A percentile compares a stretch with the other conserved stretches of the same genome.
phyloP scores from a whole-genome alignment of 352 stramenopile species.

The Lagenidium giganteum region DNA sequence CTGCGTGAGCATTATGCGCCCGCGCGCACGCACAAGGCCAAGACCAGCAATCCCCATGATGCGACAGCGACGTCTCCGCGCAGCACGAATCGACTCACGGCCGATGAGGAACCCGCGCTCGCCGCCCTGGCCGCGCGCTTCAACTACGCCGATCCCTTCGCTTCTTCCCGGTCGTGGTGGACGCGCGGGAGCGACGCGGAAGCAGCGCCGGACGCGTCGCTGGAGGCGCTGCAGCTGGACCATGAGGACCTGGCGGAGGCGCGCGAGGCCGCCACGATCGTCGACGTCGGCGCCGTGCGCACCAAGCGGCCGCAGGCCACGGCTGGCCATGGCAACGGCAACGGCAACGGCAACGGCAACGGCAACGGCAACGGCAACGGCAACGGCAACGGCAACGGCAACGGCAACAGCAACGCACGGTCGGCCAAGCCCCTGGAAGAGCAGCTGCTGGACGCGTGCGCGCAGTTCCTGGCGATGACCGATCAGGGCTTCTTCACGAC shows the following conservation, averaged over 20 bases:
- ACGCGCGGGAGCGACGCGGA: too few relatives aligned
- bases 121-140: too few relatives aligned
- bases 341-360: slow-evolving; percentile 7
- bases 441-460: slow-evolving; percentile 39
- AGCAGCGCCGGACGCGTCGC: slow-evolving; percentile 25
- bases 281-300: slow-evolving; percentile 41
- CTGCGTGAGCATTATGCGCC: too few relatives aligned
- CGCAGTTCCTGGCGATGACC: slow-evolving; percentile 24
- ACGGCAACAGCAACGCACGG: slow-evolving; percentile 5
- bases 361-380: slow-evolving; percentile 4
- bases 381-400: slow-evolving; percentile 6
- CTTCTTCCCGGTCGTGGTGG: too few relatives aligned
- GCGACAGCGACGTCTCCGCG: too few relatives aligned
- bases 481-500: slow-evolving; percentile 51
- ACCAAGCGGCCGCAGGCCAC: slow-evolving; percentile 6
- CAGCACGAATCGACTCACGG: too few relatives aligned
- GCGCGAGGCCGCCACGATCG: slow-evolving; percentile 39
- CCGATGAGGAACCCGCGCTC: too few relatives aligned
- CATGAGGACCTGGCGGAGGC: slow-evolving; percentile 41
- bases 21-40: too few relatives aligned
- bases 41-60: too few relatives aligned
- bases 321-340: slow-evolving; percentile 2
- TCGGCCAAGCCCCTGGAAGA: too few relatives aligned
- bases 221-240: slow-evolving; percentile 54
- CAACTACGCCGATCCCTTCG: too few relatives aligned